Percentiles rank a stretch among this genome's conserved stretches.
Evolutionary conservation across 352 stramenopile genomes (phyloP).

Genomic region (Aphanomyces astaci): DNA sequence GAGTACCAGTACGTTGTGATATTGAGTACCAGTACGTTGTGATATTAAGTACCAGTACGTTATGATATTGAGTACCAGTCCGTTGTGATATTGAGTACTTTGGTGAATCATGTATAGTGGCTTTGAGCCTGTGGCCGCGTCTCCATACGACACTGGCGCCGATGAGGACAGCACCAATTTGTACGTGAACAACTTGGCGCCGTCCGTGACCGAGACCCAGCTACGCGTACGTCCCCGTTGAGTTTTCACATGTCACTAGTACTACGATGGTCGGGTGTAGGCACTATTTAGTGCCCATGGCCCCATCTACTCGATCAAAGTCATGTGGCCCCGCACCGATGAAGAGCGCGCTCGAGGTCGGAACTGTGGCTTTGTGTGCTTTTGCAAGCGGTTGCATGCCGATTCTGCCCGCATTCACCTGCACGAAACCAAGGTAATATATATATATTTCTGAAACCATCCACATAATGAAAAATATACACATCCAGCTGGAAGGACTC

Average conservation of each 20-base stretch:
- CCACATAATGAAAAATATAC: not conserved
- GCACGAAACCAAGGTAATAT: constrained; percentile 60
- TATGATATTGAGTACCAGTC: too few relatives aligned
- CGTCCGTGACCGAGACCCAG: constrained; percentile 88
- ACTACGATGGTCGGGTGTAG: too few relatives aligned
- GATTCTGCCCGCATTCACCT: constrained; percentile 68
- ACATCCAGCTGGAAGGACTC: constrained; percentile 50
- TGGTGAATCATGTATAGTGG: not conserved
- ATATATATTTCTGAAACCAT: not conserved
- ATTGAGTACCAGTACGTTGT: too few relatives aligned
- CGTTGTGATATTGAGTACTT: too few relatives aligned
- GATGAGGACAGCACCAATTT: constrained; percentile 86
- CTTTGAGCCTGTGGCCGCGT: constrained; percentile 1
- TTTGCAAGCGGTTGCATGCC: constrained; percentile 74
- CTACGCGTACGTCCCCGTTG: constrained; percentile 41
- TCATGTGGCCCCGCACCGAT: constrained; percentile 96
- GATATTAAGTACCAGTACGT: too few relatives aligned
- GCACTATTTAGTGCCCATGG: constrained; percentile 86
- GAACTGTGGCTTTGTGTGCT: constrained; percentile 95
- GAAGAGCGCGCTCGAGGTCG: constrained; percentile 86
- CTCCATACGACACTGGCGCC: constrained; percentile 65
- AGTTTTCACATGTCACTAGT: too few relatives aligned
- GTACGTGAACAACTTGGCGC: constrained; percentile 91
- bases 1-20: too few relatives aligned
- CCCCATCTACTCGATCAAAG: constrained; percentile 93